phyloP scores from a whole-genome alignment of 2,329 filamentous ascomycete genomes.

The Arthrobotrys entomopaga region DNA sequence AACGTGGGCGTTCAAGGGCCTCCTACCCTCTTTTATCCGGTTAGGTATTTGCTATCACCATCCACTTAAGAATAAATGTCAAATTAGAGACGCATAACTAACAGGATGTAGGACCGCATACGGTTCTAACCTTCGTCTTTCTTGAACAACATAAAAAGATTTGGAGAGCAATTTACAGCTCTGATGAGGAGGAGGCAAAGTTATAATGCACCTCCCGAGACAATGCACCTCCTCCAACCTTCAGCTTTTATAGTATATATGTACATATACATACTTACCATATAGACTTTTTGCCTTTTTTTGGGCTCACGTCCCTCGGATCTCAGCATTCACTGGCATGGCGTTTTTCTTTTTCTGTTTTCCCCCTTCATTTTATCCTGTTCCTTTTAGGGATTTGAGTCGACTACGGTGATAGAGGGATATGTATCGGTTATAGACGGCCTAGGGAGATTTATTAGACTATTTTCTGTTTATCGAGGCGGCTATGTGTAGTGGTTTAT shows the following conservation, averaged over 20 bases:
- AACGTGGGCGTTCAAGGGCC: slow-evolving; percentile 88
- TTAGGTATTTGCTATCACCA: slow-evolving; percentile 61
- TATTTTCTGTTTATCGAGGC: too few relatives aligned
- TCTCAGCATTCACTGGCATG: neutral
- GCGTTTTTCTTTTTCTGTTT: neutral
- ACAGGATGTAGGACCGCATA: slow-evolving; percentile 68
- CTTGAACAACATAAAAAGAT: slow-evolving; percentile 85
- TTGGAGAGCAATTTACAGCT: slow-evolving; percentile 61
- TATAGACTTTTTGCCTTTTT: slow-evolving; percentile 5
- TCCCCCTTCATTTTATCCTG: neutral
- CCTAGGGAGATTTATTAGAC: too few relatives aligned
- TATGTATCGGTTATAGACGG: neutral
- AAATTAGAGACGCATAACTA: neutral
- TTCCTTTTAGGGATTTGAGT: neutral
- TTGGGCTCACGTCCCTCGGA: neutral
- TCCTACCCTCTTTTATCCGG: slow-evolving; percentile 77
- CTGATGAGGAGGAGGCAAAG: slow-evolving; percentile 28
- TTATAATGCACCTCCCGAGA: neutral
- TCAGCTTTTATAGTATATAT: slow-evolving; percentile 20
- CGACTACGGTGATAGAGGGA: neutral
- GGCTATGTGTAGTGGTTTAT: too few relatives aligned
- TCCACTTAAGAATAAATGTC: neutral
- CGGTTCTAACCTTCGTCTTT: slow-evolving; percentile 86
- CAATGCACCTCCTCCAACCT: neutral
- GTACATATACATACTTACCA: slow-evolving; percentile 34